Evolutionary conservation across 192 early-diverging fungal genomes (phyloP), one percentile per base, ranked within the genome.

Genomic region (Backusella tarrabulga): DNA sequence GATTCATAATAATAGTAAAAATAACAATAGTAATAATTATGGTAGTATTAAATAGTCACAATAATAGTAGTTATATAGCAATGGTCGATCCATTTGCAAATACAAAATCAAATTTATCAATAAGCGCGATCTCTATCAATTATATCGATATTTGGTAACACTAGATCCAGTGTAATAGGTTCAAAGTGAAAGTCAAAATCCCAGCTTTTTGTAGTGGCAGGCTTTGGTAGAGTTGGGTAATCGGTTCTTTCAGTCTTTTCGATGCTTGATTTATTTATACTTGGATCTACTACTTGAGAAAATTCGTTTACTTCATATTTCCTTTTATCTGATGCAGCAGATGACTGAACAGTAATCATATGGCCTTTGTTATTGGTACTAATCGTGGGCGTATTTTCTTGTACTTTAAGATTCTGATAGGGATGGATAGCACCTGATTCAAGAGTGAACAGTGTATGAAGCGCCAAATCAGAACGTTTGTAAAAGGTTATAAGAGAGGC

Each of bases 171-270:
- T 40, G 23, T 26, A n/a, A 71, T 71, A 26, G 70, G 70, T 71
- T 71, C 70, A 71, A 71, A 71, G n/a, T 71, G 12, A 71, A 71
- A 71, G 7, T 44, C 35, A 23, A 35, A 71, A 71, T 71, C 40
- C 26, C 54, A 56, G 54, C 54, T 56, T 21, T 56, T 56, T 56
- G 21, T 26, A 21, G 19, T 21, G 54, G 54, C n/a, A 56, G 54
- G 54, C 21, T n/a, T 21, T 56, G 54, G 54, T 21, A n/a, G 54
- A 21, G 54, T 21, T 56, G 54, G 54, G n/a, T 56, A 21, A 21
- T 56, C 54, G 8, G 8, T n/a, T 21, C 8, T 21, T 21, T 56
- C 54, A 26, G 21, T 21, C 21, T 21, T 56, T 56, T 56, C 54
- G 7, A 56, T 56, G 7, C 21, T 56, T 21, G n/a, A 21, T 54